Evolutionary conservation across 2,329 filamentous ascomycete genomes (phyloP), one percentile per base, ranked within the genome.

Genomic region (Westerdykella ornata): DNA sequence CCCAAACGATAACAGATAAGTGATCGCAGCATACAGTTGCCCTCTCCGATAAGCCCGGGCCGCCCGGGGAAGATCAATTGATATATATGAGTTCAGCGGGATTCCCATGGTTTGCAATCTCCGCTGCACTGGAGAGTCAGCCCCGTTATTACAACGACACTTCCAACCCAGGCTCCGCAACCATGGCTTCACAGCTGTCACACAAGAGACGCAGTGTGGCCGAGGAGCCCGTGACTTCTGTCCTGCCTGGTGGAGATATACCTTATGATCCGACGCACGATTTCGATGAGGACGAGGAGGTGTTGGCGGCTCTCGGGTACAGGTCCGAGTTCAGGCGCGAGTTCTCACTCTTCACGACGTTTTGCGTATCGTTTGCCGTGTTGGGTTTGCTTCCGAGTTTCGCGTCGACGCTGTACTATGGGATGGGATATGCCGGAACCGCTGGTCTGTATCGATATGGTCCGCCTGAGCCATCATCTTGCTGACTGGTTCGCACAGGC

Each of bases 331-430:
- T 80, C 67, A 80, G 80, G 66, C 73, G 84, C 55, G 82, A 87
- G 54, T 86, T 88, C 60, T 81, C 75, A 2, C 68, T 85, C 12
- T 87, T 82, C 75, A 84, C 82, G 5, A 84, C 81, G 0, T 87
- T 87, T 59, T 84, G 81, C 51, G 82, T 87, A 31, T 81, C 76
- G 41, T 87, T 87, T 60, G 82, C 84, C 5, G 82, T 87, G 9
- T 68, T 87, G 41, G 84, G 84, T 1, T 62, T 87, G 35, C 63
- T 87, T 37, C 84, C 83, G 0, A 84, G 78, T 46, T 85, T 87
- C 53, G 83, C 82, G 1, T 81, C 76, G 48, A 87, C 83, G 0
- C 65, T 88, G 48, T 82, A 75, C 56, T 87, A 85, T 72, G 82
- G 82, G 49, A 78, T 80, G 67, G 72, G 72, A 33, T 71, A 70